Conservation (phyloP, 2,329 filamentous ascomycete genomes). For the Sclerotinia spermophila region DNA sequence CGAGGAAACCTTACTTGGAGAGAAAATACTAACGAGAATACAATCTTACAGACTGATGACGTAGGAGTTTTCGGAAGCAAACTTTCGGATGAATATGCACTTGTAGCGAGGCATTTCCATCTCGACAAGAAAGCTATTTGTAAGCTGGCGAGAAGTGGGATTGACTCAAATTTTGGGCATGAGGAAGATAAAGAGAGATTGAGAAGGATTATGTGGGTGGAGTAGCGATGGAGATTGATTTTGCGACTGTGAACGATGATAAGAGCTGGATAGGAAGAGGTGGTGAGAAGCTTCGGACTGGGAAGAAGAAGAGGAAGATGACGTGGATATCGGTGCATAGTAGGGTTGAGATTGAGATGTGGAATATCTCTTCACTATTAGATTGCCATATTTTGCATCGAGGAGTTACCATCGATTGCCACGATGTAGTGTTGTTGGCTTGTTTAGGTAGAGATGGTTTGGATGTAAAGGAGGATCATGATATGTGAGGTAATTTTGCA, state of each 20-base stretch:
- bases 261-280: background rate
- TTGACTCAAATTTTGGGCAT: conserved; percentile 64
- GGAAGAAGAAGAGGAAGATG: background rate
- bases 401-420: background rate
- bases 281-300: background rate
- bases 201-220: conserved; percentile 48
- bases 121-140: conserved; percentile 49
- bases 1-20: too few relatives aligned
- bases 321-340: background rate
- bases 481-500: background rate
- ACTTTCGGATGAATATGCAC: conserved; percentile 71
- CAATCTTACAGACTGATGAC: conserved; percentile 65
- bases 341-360: background rate
- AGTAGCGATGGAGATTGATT: background rate
- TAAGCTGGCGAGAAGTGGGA: conserved; percentile 55
- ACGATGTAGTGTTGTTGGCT: background rate
- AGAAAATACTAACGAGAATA: background rate
- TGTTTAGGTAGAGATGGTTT: too few relatives aligned
- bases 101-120: conserved; percentile 68
- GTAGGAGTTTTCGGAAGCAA: conserved; percentile 76
- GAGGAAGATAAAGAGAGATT: conserved; percentile 58
- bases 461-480: rapidly evolving
- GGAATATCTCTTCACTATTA: background rate
- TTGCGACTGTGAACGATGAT: background rate
- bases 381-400: background rate